Conservation (phyloP, 116 monocot species). For the Zostera marina region DNA sequence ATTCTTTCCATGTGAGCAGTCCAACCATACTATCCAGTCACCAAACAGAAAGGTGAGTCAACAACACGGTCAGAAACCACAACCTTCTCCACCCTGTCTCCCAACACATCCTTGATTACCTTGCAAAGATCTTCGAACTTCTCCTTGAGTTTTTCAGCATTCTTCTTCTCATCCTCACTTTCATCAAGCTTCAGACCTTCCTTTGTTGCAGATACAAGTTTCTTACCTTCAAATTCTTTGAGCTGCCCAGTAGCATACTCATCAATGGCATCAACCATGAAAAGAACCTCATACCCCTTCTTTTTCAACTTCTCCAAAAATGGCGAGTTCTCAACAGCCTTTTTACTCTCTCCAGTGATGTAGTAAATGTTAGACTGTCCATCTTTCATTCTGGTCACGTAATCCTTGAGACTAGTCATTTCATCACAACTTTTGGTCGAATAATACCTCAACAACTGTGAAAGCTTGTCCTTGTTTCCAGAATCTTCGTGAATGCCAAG, state of each 20-base stretch:
- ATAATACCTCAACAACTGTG: conserved; percentile 7
- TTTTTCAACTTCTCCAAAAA: conserved; percentile 10
- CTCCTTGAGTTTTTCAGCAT: conserved; percentile 4
- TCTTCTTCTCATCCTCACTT: conserved; percentile 12
- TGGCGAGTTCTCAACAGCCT: conserved; percentile 14
- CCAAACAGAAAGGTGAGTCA: conserved; percentile 3
- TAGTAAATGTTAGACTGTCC: conserved; percentile 1
- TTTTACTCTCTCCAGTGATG: conserved; percentile 10
- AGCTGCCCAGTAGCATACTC: conserved; percentile 9
- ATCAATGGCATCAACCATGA: conserved; percentile 13
- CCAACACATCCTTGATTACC: conserved; percentile 11
- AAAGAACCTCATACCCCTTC: conserved; percentile 14
- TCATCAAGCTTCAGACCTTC: conserved; percentile 11
- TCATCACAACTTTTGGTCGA: conserved; percentile 12
- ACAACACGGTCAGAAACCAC: no score
- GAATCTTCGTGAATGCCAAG: conserved; percentile 31
- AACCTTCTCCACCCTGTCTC: not conserved
- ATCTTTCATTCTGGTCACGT: conserved; percentile 10
- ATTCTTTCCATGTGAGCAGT: conserved; percentile 12
- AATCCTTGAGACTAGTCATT: conserved; percentile 10
- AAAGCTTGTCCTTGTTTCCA: conserved; percentile 9
- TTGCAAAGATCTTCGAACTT: conserved; percentile 11
- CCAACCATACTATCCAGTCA: conserved; percentile 10
- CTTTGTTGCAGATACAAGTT: conserved; percentile 11
- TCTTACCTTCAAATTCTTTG: conserved; percentile 11